These are phyloP conservation scores for Jimgerdemannia lactiflua DNA, from an alignment of 192 early-diverging fungal genomes.

Conservation along the genomic window DNA sequence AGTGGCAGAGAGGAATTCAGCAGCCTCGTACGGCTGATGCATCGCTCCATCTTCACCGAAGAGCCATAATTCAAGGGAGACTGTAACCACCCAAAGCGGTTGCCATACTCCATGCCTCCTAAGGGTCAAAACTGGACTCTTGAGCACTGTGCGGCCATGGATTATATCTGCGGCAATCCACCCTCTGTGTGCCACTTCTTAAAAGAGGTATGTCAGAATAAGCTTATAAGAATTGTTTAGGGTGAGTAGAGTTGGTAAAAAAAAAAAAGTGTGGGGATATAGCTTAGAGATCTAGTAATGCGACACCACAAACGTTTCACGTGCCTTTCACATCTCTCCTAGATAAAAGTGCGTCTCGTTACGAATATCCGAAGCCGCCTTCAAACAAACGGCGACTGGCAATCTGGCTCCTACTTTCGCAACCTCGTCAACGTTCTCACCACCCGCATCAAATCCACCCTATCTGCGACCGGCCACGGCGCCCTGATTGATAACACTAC, in stretches of 20 bases:
- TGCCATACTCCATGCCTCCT: conserved; percentile 42
- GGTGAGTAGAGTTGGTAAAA: too few species aligned
- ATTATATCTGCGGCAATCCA: conserved; percentile 59
- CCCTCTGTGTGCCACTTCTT: conserved; percentile 58
- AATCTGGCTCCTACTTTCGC: background rate
- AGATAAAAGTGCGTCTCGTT: background rate
- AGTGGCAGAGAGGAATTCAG: too few species aligned
- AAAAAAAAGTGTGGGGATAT: too few species aligned
- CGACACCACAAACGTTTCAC: too few species aligned
- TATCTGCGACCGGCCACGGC: background rate
- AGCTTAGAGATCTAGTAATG: too few species aligned
- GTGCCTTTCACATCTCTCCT: background rate
- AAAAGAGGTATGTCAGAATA: conserved; percentile 25
- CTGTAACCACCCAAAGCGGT: conserved; percentile 46
- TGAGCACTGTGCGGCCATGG: conserved; percentile 49
- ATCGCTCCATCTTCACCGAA: conserved; percentile 41
- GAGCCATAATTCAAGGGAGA: conserved; percentile 54
- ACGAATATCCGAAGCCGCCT: background rate
- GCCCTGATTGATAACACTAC: conserved; percentile 18
- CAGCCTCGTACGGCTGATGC: conserved; percentile 36
- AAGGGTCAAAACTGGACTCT: conserved; percentile 43
- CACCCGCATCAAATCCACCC: background rate
- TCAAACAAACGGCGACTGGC: background rate
- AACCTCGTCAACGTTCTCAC: background rate
- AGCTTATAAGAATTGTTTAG: background rate